These are phyloP conservation scores for Murraya paniculata DNA, from an alignment of 345 rosid species.

Conservation along the genomic window DNA sequence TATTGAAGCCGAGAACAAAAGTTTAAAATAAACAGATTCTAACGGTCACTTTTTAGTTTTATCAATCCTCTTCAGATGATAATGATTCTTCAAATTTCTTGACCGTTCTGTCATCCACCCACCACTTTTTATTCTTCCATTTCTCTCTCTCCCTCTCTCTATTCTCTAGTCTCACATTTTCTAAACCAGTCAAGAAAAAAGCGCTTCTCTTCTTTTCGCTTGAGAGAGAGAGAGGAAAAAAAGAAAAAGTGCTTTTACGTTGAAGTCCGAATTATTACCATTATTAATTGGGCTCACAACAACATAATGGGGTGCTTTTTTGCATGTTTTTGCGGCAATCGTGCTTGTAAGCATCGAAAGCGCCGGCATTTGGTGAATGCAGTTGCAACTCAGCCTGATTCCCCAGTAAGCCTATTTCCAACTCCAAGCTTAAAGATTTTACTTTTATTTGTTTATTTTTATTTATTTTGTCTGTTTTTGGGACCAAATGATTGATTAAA, in stretches of 20 bases:
- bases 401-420: slow-evolving; percentile 27
- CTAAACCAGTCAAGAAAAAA: slow-evolving; percentile 2
- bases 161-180: neutral
- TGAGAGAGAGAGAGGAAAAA: neutral
- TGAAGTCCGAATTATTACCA: neutral
- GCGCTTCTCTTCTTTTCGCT: slow-evolving; percentile 8
- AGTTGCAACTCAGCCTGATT: slow-evolving; percentile 21
- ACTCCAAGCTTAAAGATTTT: neutral
- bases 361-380: slow-evolving; percentile 27
- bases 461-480: neutral
- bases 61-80: too few species aligned
- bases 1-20: slow-evolving; percentile 10
- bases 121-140: too few species aligned
- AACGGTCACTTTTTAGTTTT: slow-evolving; percentile 30
- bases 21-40: neutral
- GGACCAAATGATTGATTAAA: neutral
- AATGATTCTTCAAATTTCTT: slow-evolving; percentile 6
- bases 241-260: slow-evolving; percentile 1
- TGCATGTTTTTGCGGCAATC: slow-evolving; percentile 34
- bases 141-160: too few species aligned
- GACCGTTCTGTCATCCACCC: neutral
- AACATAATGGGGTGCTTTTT: slow-evolving; percentile 50
- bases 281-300: too few species aligned
- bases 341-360: slow-evolving; percentile 41
- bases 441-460: too few species aligned